Evolutionary conservation across 176 grass and related monocot species (phyloP), one percentile per base, ranked within the genome.

Genomic region (Aechmea fasciata): DNA sequence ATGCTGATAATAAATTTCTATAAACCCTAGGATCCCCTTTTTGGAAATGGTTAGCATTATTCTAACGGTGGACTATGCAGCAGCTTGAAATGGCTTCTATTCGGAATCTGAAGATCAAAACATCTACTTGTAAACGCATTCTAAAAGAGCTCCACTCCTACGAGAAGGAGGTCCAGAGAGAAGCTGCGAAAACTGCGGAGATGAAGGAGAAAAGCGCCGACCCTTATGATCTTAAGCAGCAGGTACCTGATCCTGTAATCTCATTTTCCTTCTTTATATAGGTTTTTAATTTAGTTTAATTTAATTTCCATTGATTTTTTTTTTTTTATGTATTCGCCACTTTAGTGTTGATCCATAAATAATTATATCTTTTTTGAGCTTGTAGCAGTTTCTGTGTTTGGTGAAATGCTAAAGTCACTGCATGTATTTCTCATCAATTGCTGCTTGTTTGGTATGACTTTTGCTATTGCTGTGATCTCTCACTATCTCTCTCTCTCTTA

Each of bases 131-230:
- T 85, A 92, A 87, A 77, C 83, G 94, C 67, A 90, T 97, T 71
- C 69, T 81, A 11, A 96, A 83, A 81, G 89, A 97, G 86, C 81
- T 90, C 64, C 86, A 71, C 17, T 96, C 78, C 9, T 96, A 92
- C 53, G 86, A 96, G 81, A 74, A 96, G 73, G 88, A 92, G 53
- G 92, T 87, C 14, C 76, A 89, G 70, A 85, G 75, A 76, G 93
- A 97, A 79, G 86, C 84, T 9, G 71, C 86, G 23, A 97, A 89
- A 74, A 97, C 86, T 52, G 81, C 83, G 52, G 86, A 81, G 65
- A 97, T 97, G 89, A 97, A 97, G 80, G 94, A 92, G 66, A 85
- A 86, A 71, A 77, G 84, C 33, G 89, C 94, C 51, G 94, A 97
- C 50, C 84, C 89, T 15, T 92, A 97, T 77, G 89, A 97, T 73